Evolutionary conservation across 2,329 filamentous ascomycete species (phyloP).

Genomic region (Fusarium kyushuense): DNA sequence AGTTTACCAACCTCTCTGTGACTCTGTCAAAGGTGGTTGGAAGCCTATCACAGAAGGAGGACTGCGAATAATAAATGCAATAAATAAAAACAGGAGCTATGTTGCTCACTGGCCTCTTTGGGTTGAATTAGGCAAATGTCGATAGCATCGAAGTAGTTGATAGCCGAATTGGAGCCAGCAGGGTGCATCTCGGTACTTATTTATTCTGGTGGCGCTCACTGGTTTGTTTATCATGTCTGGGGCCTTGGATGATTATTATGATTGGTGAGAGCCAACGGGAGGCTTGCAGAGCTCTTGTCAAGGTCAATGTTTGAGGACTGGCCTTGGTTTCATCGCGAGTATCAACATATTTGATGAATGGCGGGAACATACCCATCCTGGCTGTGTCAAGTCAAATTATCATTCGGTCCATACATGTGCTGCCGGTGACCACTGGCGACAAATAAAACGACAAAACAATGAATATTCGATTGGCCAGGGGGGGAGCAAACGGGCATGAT

Average conservation of each 20-base stretch:
- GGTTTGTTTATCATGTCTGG: constrained; percentile 21
- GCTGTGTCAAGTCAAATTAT: constrained; percentile 7
- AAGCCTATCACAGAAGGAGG: constrained; percentile 3
- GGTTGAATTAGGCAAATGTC: neutral
- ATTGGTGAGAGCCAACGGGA: constrained; percentile 40
- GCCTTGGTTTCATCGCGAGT: constrained; percentile 36
- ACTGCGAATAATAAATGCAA: neutral
- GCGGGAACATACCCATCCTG: constrained; percentile 2
- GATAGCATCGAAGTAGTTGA: neutral
- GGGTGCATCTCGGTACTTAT: constrained; percentile 8
- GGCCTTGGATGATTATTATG: constrained; percentile 22
- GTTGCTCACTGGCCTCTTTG: constrained; percentile 3
- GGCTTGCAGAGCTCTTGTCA: constrained; percentile 26
- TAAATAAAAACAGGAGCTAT: neutral
- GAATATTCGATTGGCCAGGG: constrained; percentile 13
- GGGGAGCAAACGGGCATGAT: constrained; percentile 30
- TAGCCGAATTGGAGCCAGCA: constrained; percentile 10
- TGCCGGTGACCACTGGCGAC: constrained; percentile 10
- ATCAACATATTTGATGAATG: constrained; percentile 25
- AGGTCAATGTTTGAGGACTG: constrained; percentile 24
- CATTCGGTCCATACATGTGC: constrained; percentile 10
- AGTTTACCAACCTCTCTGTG: constrained; percentile 9
- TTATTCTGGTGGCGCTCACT: neutral
- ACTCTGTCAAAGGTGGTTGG: constrained; percentile 13
- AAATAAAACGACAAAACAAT: constrained; percentile 8